Base-by-base conservation (phyloP, 768 basidiomycete species). In the Leccinum sublutescens region DNA sequence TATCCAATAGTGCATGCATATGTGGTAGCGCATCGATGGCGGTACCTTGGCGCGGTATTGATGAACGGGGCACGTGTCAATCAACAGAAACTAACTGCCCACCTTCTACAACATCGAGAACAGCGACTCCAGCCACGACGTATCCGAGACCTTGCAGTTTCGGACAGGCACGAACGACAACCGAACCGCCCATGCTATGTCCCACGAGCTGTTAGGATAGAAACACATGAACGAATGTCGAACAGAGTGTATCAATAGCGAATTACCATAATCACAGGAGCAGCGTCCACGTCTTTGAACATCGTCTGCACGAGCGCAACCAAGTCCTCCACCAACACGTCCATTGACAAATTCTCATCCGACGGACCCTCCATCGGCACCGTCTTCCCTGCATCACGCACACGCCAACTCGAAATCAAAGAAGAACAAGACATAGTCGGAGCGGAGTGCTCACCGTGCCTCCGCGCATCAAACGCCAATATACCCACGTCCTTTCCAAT, bases 181-280 rank as follows among this genome's bases (percentile, higher is more conserved):
- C 95, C 0, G 95, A 88, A 25, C 95, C 96, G 14, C 97, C 97
- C 89, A 99, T 96, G 59, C 93, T 95, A 70, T 99, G 97, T 0
- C 97, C 97, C 9, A 97, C 81, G 7, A 97, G 82, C 89, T 93
- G 54, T 56, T 8, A 36, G n/a, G 14, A 29, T 31, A 27, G 43
- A 38, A 45, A 29, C 7, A 36, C 6, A 23, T 50, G 45, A 57
- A 47, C 33, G n/a, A 43, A 58, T 6, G 47, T 33, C 19, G 15
- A 21, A 50, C 21, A 15, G 29, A n/a, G 15, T 10, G n/a, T 43
- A 43, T 36, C 50, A 21, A 14, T 43, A 31, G 12, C 34, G 23
- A 4, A 53, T 65, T 23, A 95, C 94, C 63, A 98, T 71, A 12
- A 98, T 68, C 0, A 86, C 84, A 1, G 96, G 95, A 5, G 89